Base-by-base conservation (phyloP, 345 rosid genomes). In the Hypericum androsaemum region DNA sequence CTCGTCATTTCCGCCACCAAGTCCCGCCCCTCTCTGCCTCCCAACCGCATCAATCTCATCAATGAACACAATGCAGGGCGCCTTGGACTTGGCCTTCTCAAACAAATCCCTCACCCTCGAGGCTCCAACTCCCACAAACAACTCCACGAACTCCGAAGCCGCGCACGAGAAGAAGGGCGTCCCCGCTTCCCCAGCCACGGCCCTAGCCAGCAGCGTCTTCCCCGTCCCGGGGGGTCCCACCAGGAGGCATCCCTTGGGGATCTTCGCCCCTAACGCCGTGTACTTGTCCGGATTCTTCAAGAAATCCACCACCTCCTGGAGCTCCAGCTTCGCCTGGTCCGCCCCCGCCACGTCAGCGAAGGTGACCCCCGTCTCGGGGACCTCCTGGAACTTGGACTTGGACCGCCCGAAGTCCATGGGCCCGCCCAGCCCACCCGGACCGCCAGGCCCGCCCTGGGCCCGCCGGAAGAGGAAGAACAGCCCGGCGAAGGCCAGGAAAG, bases 41-140 rank as follows among this genome's bases (percentile, higher is more conserved):
- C 90, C 92, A 12, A 87, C 98, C 3, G 86, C 98, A 52, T 80
- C 95, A 69, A 90, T 90, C 64, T 90, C 97, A 73, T 89, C 94
- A 5, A 84, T 84, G 39, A 89, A 84, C 46, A 77, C 97, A 64
- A 80, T 79, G 58, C 84, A 82, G 2, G 94, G 94, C 0, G 96
- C 95, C 57, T 82, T 89, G 0, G 86, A 64, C 52, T 89, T 84
- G 0, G 90, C 97, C 71, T 86, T 84, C 62, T 86, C 88, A 2
- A 89, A 82, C 78, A 84, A 72, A 72, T 84, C 95, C 66, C 96
- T 73, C 38, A 84, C 98, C 56, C 95, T 84, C 11, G 84, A 90
- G 6, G 96, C 89, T 39, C 92, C 96, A 5, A 86, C 90, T 57
- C 97, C 97, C 7, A 83, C 94, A 43, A 83, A 82, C 71, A 86